These are phyloP conservation scores for Picochlorum costavermella DNA, from an alignment of 139 green algal genomes.

Conservation along the genomic window DNA sequence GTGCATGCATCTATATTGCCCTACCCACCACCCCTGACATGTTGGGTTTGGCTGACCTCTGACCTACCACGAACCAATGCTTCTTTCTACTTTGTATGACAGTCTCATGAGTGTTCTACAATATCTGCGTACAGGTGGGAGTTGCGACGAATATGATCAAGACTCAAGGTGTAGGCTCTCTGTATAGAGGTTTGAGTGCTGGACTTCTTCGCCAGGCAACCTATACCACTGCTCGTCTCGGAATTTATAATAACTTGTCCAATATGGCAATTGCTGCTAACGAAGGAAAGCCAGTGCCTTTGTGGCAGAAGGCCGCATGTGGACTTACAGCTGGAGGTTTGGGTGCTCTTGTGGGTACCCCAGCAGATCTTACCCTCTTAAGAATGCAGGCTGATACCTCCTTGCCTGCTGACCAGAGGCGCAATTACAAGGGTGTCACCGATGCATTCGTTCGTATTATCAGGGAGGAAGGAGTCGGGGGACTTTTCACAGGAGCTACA, in stretches of 20 bases:
- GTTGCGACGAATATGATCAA: constrained; percentile 62
- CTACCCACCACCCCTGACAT: background rate
- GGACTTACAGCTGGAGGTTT: constrained; percentile 88
- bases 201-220: constrained; percentile 95
- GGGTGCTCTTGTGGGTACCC: constrained; percentile 87
- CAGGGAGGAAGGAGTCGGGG: constrained; percentile 66
- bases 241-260: constrained; percentile 76
- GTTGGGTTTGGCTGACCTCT: too few relatives aligned
- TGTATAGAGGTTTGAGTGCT: constrained; percentile 93
- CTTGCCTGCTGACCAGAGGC: constrained; percentile 64
- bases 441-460: constrained; percentile 73
- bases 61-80: too few relatives aligned
- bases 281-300: constrained; percentile 61
- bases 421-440: constrained; percentile 82
- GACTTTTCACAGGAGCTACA: constrained; percentile 82
- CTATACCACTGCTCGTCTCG: constrained; percentile 96
- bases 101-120: too few relatives aligned
- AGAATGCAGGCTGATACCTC: constrained; percentile 95
- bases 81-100: too few relatives aligned
- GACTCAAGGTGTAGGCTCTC: constrained; percentile 53
- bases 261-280: constrained; percentile 43
- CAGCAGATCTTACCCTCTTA: constrained; percentile 94
- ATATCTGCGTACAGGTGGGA: constrained; percentile 37
- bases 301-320: constrained; percentile 77
- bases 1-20: constrained; percentile 12